phyloP scores from a whole-genome alignment of 148 eudicot species.

The Talinum fruticosum region DNA sequence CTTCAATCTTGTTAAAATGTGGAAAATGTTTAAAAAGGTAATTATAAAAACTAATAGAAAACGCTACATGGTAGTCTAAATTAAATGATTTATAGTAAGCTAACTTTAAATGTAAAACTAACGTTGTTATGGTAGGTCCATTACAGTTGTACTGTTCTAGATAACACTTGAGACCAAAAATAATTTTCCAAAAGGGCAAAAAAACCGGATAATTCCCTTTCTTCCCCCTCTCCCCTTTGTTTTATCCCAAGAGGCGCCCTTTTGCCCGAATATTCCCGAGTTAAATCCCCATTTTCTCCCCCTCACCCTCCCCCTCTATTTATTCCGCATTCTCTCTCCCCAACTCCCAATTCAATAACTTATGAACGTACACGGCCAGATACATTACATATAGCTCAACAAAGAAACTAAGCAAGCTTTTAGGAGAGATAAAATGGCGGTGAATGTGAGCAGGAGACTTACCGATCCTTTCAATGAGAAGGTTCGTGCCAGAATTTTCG shows the following conservation, averaged over 20 bases:
- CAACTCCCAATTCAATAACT: neutral
- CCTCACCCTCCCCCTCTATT: neutral
- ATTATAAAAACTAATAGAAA: too few relatives aligned
- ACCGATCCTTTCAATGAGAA: slow-evolving; percentile 53
- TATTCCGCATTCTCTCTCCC: neutral
- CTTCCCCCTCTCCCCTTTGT: slow-evolving; percentile 12
- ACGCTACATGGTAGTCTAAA: too few relatives aligned
- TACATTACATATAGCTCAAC: too few relatives aligned
- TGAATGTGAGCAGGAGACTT: slow-evolving; percentile 30
- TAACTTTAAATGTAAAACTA: too few relatives aligned
- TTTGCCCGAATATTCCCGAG: slow-evolving; percentile 26
- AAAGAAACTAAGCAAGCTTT: neutral
- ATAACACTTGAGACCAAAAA: too few relatives aligned
- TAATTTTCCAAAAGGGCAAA: neutral
- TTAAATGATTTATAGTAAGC: too few relatives aligned
- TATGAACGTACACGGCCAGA: neutral
- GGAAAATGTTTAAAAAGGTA: too few relatives aligned
- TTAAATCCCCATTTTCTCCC: neutral
- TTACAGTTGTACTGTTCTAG: neutral
- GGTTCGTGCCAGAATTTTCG: slow-evolving; percentile 48
- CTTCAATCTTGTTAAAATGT: too few relatives aligned
- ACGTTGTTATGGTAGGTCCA: neutral
- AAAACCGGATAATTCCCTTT: slow-evolving; percentile 16
- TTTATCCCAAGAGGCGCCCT: slow-evolving; percentile 22
- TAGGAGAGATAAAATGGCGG: slow-evolving; percentile 35